Conservation (phyloP, 2,329 filamentous ascomycete genomes). For the Sporothrix variecibatus region DNA sequence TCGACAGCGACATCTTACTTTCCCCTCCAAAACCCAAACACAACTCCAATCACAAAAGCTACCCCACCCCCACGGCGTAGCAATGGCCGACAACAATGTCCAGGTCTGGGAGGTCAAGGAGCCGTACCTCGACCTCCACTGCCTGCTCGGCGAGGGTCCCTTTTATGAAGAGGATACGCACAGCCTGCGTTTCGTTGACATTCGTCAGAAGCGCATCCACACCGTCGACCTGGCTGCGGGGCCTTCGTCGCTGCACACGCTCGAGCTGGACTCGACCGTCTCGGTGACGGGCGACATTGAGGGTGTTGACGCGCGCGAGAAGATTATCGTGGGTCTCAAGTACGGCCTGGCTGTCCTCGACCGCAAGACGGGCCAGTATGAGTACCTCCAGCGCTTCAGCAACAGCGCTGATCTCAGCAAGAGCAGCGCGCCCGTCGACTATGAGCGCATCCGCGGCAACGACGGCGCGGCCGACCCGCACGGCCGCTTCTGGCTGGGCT, state of each 20-base stretch:
- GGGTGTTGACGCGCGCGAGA: slow-evolving; percentile 59
- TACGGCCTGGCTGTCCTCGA: slow-evolving; percentile 79
- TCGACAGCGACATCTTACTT: not conserved
- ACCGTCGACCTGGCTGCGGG: slow-evolving; percentile 66
- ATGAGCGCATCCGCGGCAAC: slow-evolving; percentile 67
- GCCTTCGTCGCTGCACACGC: slow-evolving; percentile 62
- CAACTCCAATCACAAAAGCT: not conserved
- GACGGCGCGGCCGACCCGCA: slow-evolving; percentile 80
- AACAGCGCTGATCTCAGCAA: slow-evolving; percentile 34
- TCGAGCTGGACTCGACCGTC: slow-evolving; percentile 56
- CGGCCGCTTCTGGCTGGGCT: slow-evolving; percentile 81
- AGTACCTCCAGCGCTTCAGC: slow-evolving; percentile 55
- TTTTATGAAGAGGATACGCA: slow-evolving; percentile 69
- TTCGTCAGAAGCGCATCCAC: slow-evolving; percentile 75
- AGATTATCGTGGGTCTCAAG: slow-evolving; percentile 78
- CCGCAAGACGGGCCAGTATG: slow-evolving; percentile 56
- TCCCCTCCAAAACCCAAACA: not conserved
- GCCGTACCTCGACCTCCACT: slow-evolving; percentile 64
- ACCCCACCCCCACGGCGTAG: not conserved
- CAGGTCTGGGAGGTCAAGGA: slow-evolving; percentile 54
- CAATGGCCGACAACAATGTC: slow-evolving; percentile 20
- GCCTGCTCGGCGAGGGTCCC: slow-evolving; percentile 71
- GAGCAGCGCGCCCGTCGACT: slow-evolving; percentile 37
- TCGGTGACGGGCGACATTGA: slow-evolving; percentile 79
- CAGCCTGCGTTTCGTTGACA: slow-evolving; percentile 77